These are phyloP conservation scores for Ogataea naganishii DNA, from an alignment of 805 yeast genomes.

Conservation along the genomic window DNA sequence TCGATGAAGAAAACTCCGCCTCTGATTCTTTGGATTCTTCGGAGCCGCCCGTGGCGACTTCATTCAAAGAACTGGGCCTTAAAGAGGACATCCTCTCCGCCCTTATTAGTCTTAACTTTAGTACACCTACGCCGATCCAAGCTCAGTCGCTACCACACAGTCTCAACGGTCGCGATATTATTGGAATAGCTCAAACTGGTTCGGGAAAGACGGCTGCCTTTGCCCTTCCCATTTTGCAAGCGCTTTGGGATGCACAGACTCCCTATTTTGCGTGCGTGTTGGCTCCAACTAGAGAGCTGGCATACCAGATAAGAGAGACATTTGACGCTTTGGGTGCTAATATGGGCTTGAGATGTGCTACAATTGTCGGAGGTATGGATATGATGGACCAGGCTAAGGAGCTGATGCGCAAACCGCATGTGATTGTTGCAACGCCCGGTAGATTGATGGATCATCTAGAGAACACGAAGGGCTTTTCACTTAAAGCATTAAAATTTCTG, in stretches of 20 bases:
- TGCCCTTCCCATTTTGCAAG: slow-evolving; percentile 90
- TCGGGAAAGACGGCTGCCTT: slow-evolving; percentile 98
- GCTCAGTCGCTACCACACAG: slow-evolving; percentile 88
- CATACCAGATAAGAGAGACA: slow-evolving; percentile 85
- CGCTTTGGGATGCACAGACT: slow-evolving; percentile 80
- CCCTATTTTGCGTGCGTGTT: slow-evolving; percentile 86
- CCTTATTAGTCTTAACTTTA: slow-evolving; percentile 62
- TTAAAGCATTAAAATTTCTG: slow-evolving; percentile 68
- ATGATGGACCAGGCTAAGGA: slow-evolving; percentile 97
- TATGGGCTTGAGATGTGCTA: slow-evolving; percentile 87
- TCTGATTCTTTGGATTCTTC: slow-evolving; percentile 4
- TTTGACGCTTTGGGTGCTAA: slow-evolving; percentile 86
- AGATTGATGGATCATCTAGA: slow-evolving; percentile 90
- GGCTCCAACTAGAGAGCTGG: slow-evolving; percentile 81
- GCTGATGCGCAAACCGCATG: slow-evolving; percentile 87
- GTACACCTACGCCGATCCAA: slow-evolving; percentile 91
- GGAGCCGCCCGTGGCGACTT: slow-evolving; percentile 8
- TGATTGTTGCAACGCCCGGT: slow-evolving; percentile 88
- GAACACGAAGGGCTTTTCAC: slow-evolving; percentile 80
- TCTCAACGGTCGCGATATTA: slow-evolving; percentile 81
- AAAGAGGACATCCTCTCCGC: slow-evolving; percentile 79
- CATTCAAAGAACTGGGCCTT: slow-evolving; percentile 52
- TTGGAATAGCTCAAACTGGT: slow-evolving; percentile 96
- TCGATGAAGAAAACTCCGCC: neutral
- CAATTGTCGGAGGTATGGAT: slow-evolving; percentile 97